These are phyloP conservation scores for Debaryomycetaceae sp. DNA, from an alignment of 1,139 yeast species.

Conservation along the genomic window DNA sequence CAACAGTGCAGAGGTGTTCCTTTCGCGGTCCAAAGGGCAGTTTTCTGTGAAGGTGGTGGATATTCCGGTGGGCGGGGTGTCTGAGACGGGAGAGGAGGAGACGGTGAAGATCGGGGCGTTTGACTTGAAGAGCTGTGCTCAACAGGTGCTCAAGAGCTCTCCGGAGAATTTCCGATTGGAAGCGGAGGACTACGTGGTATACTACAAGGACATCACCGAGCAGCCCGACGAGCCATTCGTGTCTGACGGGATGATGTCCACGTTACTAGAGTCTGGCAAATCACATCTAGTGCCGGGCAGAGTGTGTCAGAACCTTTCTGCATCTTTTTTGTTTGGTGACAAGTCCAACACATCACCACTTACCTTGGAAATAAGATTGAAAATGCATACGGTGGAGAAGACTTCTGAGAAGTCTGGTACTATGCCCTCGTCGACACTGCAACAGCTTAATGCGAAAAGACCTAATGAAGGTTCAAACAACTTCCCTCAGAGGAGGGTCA, in stretches of 20 bases:
- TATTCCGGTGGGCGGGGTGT: constrained; percentile 29
- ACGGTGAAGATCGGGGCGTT: constrained; percentile 53
- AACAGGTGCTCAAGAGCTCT: constrained; percentile 48
- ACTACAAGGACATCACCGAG: constrained; percentile 70
- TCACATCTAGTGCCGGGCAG: constrained; percentile 58
- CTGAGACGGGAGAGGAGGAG: constrained; percentile 28
- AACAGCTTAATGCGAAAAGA: constrained; percentile 8
- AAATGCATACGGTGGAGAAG: constrained; percentile 46
- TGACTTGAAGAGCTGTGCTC: constrained; percentile 49
- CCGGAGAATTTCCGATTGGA: constrained; percentile 55
- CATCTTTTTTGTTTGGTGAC: constrained; percentile 46
- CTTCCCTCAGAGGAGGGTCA: constrained; percentile 8
- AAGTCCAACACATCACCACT: constrained; percentile 41
- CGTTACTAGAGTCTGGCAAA: constrained; percentile 27
- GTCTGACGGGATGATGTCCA: constrained; percentile 63
- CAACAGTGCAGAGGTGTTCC: constrained; percentile 53
- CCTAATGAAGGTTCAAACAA: constrained; percentile 4
- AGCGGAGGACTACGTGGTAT: constrained; percentile 61
- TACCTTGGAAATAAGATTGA: constrained; percentile 63
- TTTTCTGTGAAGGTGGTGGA: constrained; percentile 47
- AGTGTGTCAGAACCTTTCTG: constrained; percentile 66
- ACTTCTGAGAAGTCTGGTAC: constrained; percentile 2
- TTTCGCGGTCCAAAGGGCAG: constrained; percentile 50
- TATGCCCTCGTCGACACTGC: background rate
- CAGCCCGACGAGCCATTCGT: constrained; percentile 75